These are phyloP conservation scores for Tolypocladium guangdongense DNA, from an alignment of 2,329 filamentous ascomycete species.

Conservation along the genomic window DNA sequence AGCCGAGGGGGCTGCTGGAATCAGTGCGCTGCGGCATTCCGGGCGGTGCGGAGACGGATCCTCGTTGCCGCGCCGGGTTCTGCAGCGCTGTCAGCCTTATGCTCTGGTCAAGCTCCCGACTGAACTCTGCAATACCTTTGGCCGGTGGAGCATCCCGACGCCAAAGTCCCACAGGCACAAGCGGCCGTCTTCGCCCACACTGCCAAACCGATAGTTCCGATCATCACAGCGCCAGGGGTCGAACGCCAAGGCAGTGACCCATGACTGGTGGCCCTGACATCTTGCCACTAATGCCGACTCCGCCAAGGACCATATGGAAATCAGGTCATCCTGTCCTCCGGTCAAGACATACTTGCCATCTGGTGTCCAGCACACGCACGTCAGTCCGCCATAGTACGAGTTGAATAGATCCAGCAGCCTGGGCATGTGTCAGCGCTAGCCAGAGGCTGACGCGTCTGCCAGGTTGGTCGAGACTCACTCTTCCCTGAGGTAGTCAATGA, in stretches of 20 bases:
- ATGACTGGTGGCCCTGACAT: constrained; percentile 91
- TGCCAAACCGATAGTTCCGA: constrained; percentile 89
- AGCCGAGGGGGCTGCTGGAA: constrained; percentile 47
- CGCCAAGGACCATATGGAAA: constrained; percentile 87
- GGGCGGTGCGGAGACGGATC: constrained; percentile 41
- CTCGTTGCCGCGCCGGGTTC: constrained; percentile 29
- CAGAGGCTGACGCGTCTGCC: neutral
- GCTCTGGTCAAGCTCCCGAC: neutral
- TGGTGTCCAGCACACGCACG: constrained; percentile 93
- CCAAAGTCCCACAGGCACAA: constrained; percentile 95
- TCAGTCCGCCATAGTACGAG: constrained; percentile 87
- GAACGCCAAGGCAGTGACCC: constrained; percentile 88
- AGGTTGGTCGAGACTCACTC: constrained; percentile 43
- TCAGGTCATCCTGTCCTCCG: constrained; percentile 88
- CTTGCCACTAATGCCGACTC: constrained; percentile 79
- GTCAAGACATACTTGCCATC: constrained; percentile 94
- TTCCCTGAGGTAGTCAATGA: constrained; percentile 88
- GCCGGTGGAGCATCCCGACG: constrained; percentile 88
- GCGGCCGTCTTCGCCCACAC: constrained; percentile 86
- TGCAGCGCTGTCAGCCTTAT: neutral
- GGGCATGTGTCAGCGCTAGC: constrained; percentile 4
- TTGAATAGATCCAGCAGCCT: constrained; percentile 80
- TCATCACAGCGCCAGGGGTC: constrained; percentile 97
- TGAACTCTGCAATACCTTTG: constrained; percentile 39
- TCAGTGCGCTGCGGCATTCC: constrained; percentile 43